Base-by-base conservation (phyloP, 2,329 filamentous ascomycete genomes). In the Ophiocordyceps unilateralis region DNA sequence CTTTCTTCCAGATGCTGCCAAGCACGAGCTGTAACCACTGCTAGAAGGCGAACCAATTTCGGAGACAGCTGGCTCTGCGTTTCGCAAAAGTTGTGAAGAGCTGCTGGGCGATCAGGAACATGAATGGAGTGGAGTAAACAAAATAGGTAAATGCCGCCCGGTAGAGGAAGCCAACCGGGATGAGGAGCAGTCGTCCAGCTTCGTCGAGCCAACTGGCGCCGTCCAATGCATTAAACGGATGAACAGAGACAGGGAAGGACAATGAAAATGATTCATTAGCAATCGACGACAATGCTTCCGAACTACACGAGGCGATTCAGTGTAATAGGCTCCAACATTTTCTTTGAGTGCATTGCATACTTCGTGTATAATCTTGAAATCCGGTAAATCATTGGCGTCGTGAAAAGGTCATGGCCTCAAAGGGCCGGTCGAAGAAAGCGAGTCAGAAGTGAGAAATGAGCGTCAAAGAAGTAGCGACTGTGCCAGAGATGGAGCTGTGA, bases 111-210 rank as follows among this genome's bases (percentile, higher is more conserved):
- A 20, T 36, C n/a, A 20, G 2, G 32, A 19, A 3, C 5, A 19
- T 3, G 17, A 19, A 19, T 1, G 32, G 5, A 36, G 17, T 10
- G 32, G 19, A 10, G 19, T 5, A 17, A 36, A 36, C 32, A 19
- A 36, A 20, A 20, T 20, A 9, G 19, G n/a, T 15, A 17, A 17
- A 36, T 53, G 49, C 51, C 23, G 14, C 7, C n/a, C 19, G 28
- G 28, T 36, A n/a, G n/a, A n/a, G n/a, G n/a, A n/a, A n/a, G n/a
- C n/a, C n/a, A n/a, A n/a, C n/a, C n/a, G 32, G 14, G n/a, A 10
- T 4, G 32, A 36, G 19, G 32, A 19, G 19, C 9, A 19, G 32
- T 36, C 32, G 32, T 36, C 17, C n/a, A 20, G 32, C 32, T 36
- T 36, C 17, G 32, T 36, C 17, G 17, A 36, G 28, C n/a, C 28